These are phyloP conservation scores for Morella rubra DNA, from an alignment of 306 rosid species.

Conservation along the genomic window DNA sequence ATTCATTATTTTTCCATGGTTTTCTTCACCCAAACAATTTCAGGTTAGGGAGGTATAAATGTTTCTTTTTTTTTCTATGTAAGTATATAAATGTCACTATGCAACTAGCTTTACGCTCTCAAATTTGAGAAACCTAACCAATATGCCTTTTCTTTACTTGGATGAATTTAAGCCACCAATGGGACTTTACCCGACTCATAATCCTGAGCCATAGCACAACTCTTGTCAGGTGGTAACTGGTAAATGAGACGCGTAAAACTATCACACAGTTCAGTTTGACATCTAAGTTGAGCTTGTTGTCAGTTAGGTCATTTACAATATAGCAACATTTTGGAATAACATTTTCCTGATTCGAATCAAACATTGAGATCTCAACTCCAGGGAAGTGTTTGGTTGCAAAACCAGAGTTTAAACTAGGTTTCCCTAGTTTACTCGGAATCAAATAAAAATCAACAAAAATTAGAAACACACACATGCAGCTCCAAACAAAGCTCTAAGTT, in stretches of 20 bases:
- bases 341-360: background rate
- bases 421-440: background rate
- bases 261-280: background rate
- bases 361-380: background rate
- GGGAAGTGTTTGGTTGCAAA: background rate
- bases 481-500: background rate
- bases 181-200: background rate
- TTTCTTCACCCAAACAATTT: background rate
- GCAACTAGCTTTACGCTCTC: background rate
- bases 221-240: background rate
- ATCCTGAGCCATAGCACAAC: background rate
- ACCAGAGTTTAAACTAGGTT: background rate
- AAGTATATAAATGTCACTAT: background rate
- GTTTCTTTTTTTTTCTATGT: too few relatives aligned
- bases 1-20: background rate
- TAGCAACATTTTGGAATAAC: background rate
- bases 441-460: background rate
- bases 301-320: background rate
- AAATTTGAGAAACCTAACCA: background rate
- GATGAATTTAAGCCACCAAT: too few relatives aligned
- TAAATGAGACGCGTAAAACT: background rate
- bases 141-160: too few relatives aligned
- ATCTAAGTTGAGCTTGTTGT: background rate
- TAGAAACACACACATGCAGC: background rate
- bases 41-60: background rate